Conservation (phyloP, 2,329 filamentous ascomycete genomes). For the Exophiala bonariae region DNA sequence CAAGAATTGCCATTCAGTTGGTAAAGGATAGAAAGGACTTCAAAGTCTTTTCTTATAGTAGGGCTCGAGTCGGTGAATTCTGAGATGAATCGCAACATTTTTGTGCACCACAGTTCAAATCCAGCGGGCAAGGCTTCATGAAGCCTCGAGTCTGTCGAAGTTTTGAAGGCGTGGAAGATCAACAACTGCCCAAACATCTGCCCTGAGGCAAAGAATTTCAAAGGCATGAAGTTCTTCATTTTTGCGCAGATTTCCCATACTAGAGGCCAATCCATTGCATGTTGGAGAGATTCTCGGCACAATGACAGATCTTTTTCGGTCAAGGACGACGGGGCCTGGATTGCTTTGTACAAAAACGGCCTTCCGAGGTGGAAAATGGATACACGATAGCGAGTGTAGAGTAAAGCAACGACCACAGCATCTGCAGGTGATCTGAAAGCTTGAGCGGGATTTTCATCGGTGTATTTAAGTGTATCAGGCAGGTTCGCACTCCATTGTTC, state of each 20-base stretch:
- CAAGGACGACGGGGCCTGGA: conserved; percentile 37
- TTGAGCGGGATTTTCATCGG: conserved; percentile 34
- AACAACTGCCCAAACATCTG: conserved; percentile 44
- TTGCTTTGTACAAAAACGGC: conserved; percentile 35
- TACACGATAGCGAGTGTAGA: conserved; percentile 21
- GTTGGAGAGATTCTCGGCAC: conserved; percentile 38
- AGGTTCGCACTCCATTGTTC: conserved; percentile 57
- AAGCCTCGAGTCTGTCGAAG: conserved; percentile 37
- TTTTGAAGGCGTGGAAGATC: conserved; percentile 42
- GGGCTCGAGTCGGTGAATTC: conserved; percentile 40
- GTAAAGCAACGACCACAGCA: conserved; percentile 19
- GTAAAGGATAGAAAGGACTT: conserved; percentile 32
- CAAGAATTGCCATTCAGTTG: conserved; percentile 2
- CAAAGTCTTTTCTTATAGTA: conserved; percentile 41
- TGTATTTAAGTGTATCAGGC: conserved; percentile 49
- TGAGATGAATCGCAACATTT: conserved; percentile 42
- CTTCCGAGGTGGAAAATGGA: conserved; percentile 23
- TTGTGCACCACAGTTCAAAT: conserved; percentile 43
- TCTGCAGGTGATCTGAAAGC: conserved; percentile 13
- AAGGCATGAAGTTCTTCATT: conserved; percentile 45
- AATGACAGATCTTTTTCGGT: conserved; percentile 42
- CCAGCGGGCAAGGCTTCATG: conserved; percentile 37
- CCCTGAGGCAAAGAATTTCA: conserved; percentile 44
- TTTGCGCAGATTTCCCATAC: conserved; percentile 38
- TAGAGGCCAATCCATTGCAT: conserved; percentile 45